Evolutionary conservation across 2,329 filamentous ascomycete genomes (phyloP).

Genomic region (Exophiala calicioides): DNA sequence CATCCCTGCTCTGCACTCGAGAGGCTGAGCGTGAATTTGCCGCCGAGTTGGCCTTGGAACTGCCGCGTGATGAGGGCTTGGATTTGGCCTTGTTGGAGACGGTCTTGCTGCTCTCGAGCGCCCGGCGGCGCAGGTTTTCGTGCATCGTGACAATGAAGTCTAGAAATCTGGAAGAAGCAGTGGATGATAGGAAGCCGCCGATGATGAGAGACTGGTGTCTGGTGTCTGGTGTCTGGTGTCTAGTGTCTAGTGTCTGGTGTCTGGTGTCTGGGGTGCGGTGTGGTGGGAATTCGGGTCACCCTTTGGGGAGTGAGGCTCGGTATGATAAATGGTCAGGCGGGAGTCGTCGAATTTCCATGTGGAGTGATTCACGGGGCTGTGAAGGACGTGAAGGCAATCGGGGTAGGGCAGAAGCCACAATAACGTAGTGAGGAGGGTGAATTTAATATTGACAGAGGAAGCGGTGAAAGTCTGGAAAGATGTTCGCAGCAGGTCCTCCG

Average conservation of each 20-base stretch:
- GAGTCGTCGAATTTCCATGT: slow-evolving; percentile 28
- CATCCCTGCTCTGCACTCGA: slow-evolving; percentile 55
- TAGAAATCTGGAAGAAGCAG: background rate
- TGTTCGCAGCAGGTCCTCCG: no score
- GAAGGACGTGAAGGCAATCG: background rate
- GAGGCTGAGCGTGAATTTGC: slow-evolving; percentile 56
- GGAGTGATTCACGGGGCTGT: slow-evolving; percentile 7
- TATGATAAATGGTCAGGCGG: slow-evolving; percentile 20
- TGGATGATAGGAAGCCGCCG: background rate
- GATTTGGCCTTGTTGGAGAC: slow-evolving; percentile 60
- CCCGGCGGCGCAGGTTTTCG: slow-evolving; percentile 55
- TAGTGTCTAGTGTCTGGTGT: background rate
- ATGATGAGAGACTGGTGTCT: slow-evolving; percentile 2
- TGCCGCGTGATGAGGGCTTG: slow-evolving; percentile 54
- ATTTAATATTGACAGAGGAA: background rate
- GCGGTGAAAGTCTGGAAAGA: background rate
- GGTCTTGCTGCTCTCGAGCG: slow-evolving; percentile 66
- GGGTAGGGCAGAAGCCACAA: slow-evolving; percentile 10
- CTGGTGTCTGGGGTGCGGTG: no score
- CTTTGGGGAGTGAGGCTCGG: slow-evolving; percentile 26
- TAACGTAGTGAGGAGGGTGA: background rate
- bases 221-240: background rate
- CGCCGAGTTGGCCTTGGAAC: slow-evolving; percentile 55
- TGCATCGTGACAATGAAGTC: slow-evolving; percentile 45
- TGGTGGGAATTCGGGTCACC: no score